phyloP scores from a whole-genome alignment of 768 basidiomycete species.

The Boletus subparvulus region DNA sequence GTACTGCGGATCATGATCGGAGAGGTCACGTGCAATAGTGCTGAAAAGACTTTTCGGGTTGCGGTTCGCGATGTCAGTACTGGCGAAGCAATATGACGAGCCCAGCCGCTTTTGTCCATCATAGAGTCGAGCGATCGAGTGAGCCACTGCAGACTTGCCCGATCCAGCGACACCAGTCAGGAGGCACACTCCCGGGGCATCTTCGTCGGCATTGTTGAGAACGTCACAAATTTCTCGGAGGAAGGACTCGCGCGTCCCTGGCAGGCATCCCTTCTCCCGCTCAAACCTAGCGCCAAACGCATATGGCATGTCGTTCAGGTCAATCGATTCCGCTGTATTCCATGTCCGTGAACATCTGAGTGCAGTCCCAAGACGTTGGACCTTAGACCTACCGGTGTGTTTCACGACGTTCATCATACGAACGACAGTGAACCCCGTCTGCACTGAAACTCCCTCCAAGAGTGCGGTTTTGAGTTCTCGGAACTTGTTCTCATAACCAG shows the following conservation, averaged over 20 bases:
- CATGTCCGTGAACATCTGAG: not conserved
- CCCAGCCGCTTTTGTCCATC: constrained; percentile 16
- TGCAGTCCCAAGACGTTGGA: not conserved
- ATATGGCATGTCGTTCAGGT: constrained; percentile 9
- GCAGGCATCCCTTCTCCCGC: constrained; percentile 3
- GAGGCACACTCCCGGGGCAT: too few species aligned
- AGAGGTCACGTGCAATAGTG: constrained; percentile 27
- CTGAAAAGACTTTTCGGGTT: constrained; percentile 18
- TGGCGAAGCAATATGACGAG: constrained; percentile 23
- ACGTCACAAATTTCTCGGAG: not conserved
- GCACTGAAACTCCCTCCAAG: not conserved
- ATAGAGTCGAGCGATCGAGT: constrained; percentile 13
- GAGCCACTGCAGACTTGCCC: not conserved
- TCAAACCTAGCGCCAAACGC: constrained; percentile 7
- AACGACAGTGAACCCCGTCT: not conserved
- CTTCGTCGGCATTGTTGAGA: not conserved
- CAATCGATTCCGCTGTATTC: not conserved
- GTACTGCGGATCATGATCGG: constrained; percentile 21
- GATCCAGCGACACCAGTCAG: too few species aligned
- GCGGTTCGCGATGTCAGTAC: not conserved
- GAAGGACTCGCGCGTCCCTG: not conserved
- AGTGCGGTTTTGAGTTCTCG: not conserved
- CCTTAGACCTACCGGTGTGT: not conserved
- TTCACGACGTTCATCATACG: not conserved
- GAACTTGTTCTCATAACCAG: not conserved